Base-by-base conservation (phyloP, 139 green algal genomes). In the Micromonas commoda region DNA sequence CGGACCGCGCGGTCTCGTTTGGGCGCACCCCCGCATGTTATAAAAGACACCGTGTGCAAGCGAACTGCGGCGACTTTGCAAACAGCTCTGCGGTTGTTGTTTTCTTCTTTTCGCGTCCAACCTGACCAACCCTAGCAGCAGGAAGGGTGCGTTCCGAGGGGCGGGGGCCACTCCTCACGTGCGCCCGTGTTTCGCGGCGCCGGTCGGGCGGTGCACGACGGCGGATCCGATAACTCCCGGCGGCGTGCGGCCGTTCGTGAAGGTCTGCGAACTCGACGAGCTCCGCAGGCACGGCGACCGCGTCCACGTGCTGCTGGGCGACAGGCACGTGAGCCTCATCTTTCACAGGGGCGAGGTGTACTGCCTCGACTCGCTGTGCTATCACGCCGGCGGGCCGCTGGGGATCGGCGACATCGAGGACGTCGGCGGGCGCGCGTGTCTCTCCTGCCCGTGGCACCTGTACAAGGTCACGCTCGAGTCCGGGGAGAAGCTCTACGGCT, bases 401-500 rank as follows among this genome's bases (percentile, higher is more conserved):
- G 51, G 35, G 52, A 37, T 65, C 23, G 71, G 71, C 19, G 35
- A 77, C 31, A 77, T 77, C 71, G 71, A 77, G 37, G 71, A 77
- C 19, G 24, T 77, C 28, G 71, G 67, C 34, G 71, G 37, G 26
- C 28, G 51, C 19, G 37, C 71, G 39, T 77, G 71, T 37, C 16
- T 77, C 39, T 31, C n/a, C 6, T 77, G 71, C 71, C 71, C 71
- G 33, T 77, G 71, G 71, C 71, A 77, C 71, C 28, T 61, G 29
- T 77, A 77, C 71, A 64, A 39, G 26, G 33, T 77, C 33, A 32
- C 29, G n/a, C n/a, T 77, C 16, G 20, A 77, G 38, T 66, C 71
- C 21, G 71, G 71, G 54, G 71, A 77, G 71, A 64, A 64, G 24
- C 37, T 77, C 20, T 77, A 77, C 45, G 45, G 45, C 45, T 9